Evolutionary conservation across 176 grass and related monocot genomes (phyloP).

Genomic region (Rhynchospora tenuis): DNA sequence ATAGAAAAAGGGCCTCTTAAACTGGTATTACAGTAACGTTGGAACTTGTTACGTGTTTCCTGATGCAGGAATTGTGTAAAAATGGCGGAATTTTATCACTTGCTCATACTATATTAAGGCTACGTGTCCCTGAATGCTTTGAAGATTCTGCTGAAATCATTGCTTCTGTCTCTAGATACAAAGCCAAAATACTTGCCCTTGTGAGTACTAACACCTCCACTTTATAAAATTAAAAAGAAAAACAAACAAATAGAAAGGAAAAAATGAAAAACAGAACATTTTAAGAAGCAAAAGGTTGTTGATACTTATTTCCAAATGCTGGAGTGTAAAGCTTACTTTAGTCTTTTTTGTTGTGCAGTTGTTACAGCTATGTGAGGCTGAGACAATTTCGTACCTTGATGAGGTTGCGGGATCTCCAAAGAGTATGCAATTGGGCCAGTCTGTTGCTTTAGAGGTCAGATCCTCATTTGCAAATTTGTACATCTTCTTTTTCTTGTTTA

Average conservation of each 20-base stretch:
- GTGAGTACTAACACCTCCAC: slow-evolving; percentile 39
- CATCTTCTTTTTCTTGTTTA: background rate
- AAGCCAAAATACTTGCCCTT: slow-evolving; percentile 87
- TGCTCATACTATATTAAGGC: slow-evolving; percentile 61
- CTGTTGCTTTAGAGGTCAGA: slow-evolving; percentile 78
- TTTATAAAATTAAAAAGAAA: background rate
- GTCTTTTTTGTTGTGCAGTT: slow-evolving; percentile 40
- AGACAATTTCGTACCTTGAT: slow-evolving; percentile 96
- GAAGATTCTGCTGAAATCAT: slow-evolving; percentile 56
- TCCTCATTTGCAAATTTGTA: slow-evolving; percentile 13
- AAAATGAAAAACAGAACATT: background rate
- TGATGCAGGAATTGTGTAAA: slow-evolving; percentile 74
- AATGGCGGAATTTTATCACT: slow-evolving; percentile 87
- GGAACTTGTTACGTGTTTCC: background rate
- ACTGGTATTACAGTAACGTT: background rate
- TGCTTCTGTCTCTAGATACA: slow-evolving; percentile 72
- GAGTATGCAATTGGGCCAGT: slow-evolving; percentile 72
- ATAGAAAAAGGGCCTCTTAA: background rate
- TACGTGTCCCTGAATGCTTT: slow-evolving; percentile 59
- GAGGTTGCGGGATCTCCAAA: slow-evolving; percentile 72
- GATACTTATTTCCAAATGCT: background rate
- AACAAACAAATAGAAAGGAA: background rate
- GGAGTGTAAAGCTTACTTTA: slow-evolving; percentile 13
- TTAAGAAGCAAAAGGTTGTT: background rate
- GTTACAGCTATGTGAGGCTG: slow-evolving; percentile 95